Evolutionary conservation across 2,329 filamentous ascomycete genomes (phyloP), one percentile per base, ranked within the genome.

Genomic region (Rhytidhysteron rufulum): DNA sequence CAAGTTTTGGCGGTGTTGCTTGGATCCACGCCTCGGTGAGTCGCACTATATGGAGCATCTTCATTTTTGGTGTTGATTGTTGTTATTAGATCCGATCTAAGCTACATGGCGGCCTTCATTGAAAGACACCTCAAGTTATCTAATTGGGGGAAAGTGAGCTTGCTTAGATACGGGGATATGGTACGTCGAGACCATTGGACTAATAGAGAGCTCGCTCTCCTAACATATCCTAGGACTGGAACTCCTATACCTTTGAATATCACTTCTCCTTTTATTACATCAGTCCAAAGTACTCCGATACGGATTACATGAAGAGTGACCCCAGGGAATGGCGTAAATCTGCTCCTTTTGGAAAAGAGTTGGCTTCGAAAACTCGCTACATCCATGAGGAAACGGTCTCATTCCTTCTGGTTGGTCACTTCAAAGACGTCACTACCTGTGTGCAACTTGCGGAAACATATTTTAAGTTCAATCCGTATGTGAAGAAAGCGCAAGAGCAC

Each of bases 261-360:
- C 40, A 42, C 21, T 32, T 42, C 24, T 24, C 34, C 25, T 42
- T 42, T 18, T 42, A 31, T 30, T 39, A 31, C 17, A 35, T 42
- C 4, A 22, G 34, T 9, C 25, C 15, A 18, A 29, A 34, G 13
- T 31, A 31, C 15, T 20, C 16, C 4, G 33, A 37, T 3, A 30
- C 33, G 10, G 31, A 42, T 8, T 22, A 9, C 7, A 18, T 20
- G 18, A 31, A 32, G 17, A n/a, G 13, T 13, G 34, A 37, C n/a
- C 34, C 34, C 11, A 34, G 40, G 11, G 32, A 39, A 21, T 32
- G 35, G 15, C 40, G 40, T n/a, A 13, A 25, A 33, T 34, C 40
- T 25, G 40, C 40, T 4, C 19, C 29, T 9, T 42, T 42, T 33
- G 34, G 40, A 13, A 22, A 18, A 21, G 40, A 38, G 7, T 21